Evolutionary conservation across 257 asterid genomes (phyloP).

Genomic region (Verbena officinalis): DNA sequence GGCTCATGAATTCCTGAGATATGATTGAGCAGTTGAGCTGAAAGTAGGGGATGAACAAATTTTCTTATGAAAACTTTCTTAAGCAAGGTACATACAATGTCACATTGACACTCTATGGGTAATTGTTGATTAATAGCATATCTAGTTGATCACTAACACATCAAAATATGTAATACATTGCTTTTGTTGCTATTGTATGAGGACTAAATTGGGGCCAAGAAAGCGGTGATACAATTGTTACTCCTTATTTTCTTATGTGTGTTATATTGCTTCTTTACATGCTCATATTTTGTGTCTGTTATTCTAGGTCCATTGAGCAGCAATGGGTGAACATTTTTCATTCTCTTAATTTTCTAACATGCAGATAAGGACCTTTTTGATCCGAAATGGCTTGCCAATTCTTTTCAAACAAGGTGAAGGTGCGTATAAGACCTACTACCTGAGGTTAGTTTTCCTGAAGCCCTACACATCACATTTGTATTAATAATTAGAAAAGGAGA

Average conservation of each 20-base stretch:
- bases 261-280: constrained; percentile 12
- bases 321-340: constrained; percentile 10
- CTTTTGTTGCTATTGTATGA: background rate
- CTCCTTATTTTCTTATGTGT: background rate
- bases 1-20: background rate
- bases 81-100: background rate
- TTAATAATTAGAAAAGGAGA: background rate
- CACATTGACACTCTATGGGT: too few relatives aligned
- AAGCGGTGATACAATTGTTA: background rate
- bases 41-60: background rate
- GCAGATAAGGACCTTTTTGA: constrained; percentile 89
- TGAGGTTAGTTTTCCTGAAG: constrained; percentile 52
- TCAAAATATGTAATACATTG: constrained; percentile 13
- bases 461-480: constrained; percentile 2
- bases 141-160: background rate
- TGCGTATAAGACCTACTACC: constrained; percentile 90
- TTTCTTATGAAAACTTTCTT: background rate
- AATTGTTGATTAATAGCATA: too few relatives aligned
- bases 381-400: constrained; percentile 85
- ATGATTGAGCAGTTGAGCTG: background rate
- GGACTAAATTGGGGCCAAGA: background rate
- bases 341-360: constrained; percentile 26
- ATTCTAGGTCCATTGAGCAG: constrained; percentile 14
- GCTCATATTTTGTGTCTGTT: constrained; percentile 18
- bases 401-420: constrained; percentile 93